Conservation (phyloP, 306 rosid species). For the Sicyos edulis region DNA sequence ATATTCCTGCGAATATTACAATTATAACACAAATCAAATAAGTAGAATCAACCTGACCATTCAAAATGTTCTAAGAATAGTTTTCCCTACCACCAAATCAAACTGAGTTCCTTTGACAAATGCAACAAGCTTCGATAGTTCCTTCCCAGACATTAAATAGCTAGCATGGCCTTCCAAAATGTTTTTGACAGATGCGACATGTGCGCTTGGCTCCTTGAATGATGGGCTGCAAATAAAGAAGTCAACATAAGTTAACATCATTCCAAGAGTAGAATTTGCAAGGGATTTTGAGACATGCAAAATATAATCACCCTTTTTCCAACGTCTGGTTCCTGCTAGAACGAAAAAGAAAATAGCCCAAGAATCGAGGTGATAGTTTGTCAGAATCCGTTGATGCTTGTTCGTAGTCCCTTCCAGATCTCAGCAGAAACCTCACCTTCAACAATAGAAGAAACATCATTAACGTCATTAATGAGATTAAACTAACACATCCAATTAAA, state of each 20-base stretch:
- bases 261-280: constrained; percentile 17
- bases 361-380: constrained; percentile 70
- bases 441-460: constrained; percentile 24
- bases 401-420: constrained; percentile 90
- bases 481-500: constrained; percentile 18
- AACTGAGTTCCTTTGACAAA: constrained; percentile 96
- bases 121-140: constrained; percentile 95
- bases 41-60: not conserved
- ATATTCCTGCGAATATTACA: constrained; percentile 56
- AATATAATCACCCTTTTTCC: constrained; percentile 55
- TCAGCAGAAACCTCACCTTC: constrained; percentile 92
- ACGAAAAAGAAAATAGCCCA: constrained; percentile 85
- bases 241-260: constrained; percentile 25
- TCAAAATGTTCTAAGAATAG: not conserved
- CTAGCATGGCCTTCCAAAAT: constrained; percentile 92
- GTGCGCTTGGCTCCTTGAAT: constrained; percentile 83
- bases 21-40: not conserved
- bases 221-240: constrained; percentile 50
- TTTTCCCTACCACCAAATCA: constrained; percentile 77
- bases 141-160: constrained; percentile 89
- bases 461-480: constrained; percentile 21
- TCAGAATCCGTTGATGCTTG: constrained; percentile 63
- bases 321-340: constrained; percentile 58
- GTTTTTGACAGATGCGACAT: constrained; percentile 74
- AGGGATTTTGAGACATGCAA: constrained; percentile 24